Base-by-base conservation (phyloP, 306 rosid species). In the Vigna unguiculata region DNA sequence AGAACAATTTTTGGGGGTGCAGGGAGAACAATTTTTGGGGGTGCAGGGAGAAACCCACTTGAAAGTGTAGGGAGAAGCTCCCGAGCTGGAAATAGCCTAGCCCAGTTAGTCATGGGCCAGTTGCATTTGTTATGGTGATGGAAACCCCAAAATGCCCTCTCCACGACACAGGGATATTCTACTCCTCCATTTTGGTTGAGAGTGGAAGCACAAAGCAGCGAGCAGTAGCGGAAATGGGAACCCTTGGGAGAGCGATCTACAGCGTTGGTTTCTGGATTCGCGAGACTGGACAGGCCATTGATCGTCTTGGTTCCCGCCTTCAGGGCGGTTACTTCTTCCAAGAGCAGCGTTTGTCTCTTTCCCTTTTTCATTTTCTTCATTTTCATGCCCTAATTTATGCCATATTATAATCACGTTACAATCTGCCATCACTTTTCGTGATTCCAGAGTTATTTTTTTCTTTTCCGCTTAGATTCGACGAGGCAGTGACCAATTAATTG, bases 271-370 rank as follows among this genome's bases (percentile, higher is more conserved):
- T 85, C 73, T 92, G 90, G 97, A 86, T 92, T 86, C 89, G 96
- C 9, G 91, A 87, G 83, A 88, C 97, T 4, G 97, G 97, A 7
- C 96, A 90, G 48, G 96, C 91, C 84, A 81, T 92, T 67, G 96
- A 92, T 85, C 97, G 96, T 22, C 88, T 92, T 36, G 97, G 97
- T 28, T 87, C 85, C 48, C 91, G 91, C 84, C 90, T 92, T 30
- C 96, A 92, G 67, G 97, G 97, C 24, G 79, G 51, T 64, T 90
- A 88, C 91, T 79, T 65, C 81, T 80, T 92, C 86, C 86, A 92
- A 51, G 97, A 92, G 68, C 97, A 92, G 76, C 88, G 97, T 90
- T 68, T 80, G 86, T 53, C 67, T 40, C 48, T 46, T 45, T 69
- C 38, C 75, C 66, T 14, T 52, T n/a, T 46, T 4, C 55, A 17